phyloP scores from a whole-genome alignment of 257 asterid genomes.

The Cruciata laevipes region DNA sequence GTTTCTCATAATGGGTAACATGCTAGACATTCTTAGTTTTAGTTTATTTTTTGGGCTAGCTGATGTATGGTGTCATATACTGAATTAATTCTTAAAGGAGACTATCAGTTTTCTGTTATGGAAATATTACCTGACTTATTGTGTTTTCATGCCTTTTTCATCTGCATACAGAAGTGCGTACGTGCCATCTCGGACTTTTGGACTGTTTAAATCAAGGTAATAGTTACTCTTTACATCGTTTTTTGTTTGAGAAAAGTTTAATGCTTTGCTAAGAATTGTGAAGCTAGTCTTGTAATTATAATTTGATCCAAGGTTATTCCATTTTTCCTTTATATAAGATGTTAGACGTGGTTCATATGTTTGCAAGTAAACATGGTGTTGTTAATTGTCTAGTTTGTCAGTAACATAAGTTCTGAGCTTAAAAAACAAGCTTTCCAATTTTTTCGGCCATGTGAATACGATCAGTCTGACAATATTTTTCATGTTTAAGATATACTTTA shows the following conservation, averaged over 20 bases:
- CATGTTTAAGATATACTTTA: background rate
- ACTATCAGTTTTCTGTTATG: background rate
- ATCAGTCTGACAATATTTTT: background rate
- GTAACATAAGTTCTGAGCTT: background rate
- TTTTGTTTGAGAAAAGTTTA: background rate
- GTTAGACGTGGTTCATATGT: background rate
- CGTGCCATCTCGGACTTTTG: conserved; percentile 66
- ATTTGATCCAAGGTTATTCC: background rate
- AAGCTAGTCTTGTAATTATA: background rate
- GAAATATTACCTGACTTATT: conserved; percentile 7
- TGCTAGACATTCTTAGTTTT: background rate
- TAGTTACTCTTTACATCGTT: background rate
- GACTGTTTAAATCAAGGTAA: conserved; percentile 55
- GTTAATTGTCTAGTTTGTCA: background rate
- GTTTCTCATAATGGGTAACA: background rate
- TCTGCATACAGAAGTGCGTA: conserved; percentile 61
- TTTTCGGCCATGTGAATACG: background rate
- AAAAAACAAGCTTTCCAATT: background rate
- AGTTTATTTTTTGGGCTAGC: background rate
- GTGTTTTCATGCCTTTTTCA: conserved; percentile 20
- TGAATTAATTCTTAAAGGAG: background rate
- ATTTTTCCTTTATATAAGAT: background rate
- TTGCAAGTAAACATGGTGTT: background rate
- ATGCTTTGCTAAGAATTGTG: background rate
- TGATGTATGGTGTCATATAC: background rate